Percentiles rank a stretch among this genome's conserved stretches.
These are phyloP conservation scores for Aspergillus carbonarius DNA, from an alignment of 2,329 filamentous ascomycete genomes.

Conservation along the genomic window DNA sequence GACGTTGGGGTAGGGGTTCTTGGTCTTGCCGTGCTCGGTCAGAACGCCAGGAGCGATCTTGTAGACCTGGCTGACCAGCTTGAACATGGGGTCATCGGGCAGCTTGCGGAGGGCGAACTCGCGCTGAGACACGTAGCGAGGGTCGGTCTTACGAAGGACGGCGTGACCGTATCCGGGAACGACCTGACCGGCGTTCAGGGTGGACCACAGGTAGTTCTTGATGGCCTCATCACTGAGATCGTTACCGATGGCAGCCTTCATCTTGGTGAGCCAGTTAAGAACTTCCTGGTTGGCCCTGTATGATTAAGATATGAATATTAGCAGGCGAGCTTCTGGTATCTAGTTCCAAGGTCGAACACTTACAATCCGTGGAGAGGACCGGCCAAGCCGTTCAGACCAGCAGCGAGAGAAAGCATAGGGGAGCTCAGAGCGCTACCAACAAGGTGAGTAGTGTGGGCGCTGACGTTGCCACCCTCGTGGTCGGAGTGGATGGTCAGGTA, in stretches of 20 bases:
- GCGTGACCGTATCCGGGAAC: conserved; percentile 98
- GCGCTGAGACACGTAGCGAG: conserved; percentile 97
- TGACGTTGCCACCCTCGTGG: conserved; percentile 99
- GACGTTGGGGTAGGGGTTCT: conserved; percentile 99
- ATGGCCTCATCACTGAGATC: conserved; percentile 96
- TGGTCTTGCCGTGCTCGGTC: conserved; percentile 99
- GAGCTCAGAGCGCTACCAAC: conserved; percentile 96
- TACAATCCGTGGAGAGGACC: conserved; percentile 93
- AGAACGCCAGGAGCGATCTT: conserved; percentile 98
- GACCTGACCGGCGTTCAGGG: conserved; percentile 91
- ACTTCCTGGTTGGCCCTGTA: conserved; percentile 92
- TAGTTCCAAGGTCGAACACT: conserved; percentile 15
- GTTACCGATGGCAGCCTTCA: conserved; percentile 92
- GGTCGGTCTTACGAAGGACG: conserved; percentile 99
- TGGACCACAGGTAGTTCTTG: conserved; percentile 98
- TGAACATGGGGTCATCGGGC: conserved; percentile 98
- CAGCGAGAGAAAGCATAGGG: conserved; percentile 92
- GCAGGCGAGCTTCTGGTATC: neutral
- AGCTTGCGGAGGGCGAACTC: conserved; percentile 93
- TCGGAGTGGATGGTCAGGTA: conserved; percentile 99
- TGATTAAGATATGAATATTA: conserved; percentile 17
- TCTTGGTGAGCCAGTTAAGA: conserved; percentile 97
- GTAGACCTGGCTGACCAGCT: conserved; percentile 99
- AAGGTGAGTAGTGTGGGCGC: conserved; percentile 96
- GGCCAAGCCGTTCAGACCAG: conserved; percentile 96